phyloP scores from a whole-genome alignment of 176 grass and related monocot genomes.

The Juncus effusus region DNA sequence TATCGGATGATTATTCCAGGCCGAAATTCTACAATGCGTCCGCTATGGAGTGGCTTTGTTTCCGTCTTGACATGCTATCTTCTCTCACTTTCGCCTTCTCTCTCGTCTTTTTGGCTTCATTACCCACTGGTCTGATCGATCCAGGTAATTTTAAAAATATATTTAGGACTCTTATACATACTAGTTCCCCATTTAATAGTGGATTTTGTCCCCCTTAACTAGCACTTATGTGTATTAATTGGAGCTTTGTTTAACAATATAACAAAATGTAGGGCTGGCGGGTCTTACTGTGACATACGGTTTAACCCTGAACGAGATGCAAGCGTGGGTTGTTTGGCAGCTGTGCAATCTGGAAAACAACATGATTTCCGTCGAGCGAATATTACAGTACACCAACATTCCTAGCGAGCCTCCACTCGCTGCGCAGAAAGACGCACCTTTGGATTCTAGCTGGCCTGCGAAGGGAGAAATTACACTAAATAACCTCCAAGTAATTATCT shows the following conservation, averaged over 20 bases:
- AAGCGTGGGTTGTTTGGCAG: conserved; percentile 94
- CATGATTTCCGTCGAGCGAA: conserved; percentile 95
- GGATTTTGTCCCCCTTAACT: neutral
- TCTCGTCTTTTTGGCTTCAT: conserved; percentile 60
- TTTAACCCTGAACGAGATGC: conserved; percentile 78
- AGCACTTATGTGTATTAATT: neutral
- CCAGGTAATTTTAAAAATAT: conserved; percentile 50
- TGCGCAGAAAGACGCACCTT: neutral
- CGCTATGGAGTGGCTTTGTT: conserved; percentile 81
- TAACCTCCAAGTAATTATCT: conserved; percentile 49
- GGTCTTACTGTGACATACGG: conserved; percentile 82
- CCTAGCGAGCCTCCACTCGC: conserved; percentile 52
- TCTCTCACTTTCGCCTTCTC: conserved; percentile 68
- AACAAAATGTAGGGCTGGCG: conserved; percentile 57
- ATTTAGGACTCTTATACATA: neutral
- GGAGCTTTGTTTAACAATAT: neutral
- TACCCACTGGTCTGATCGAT: conserved; percentile 57
- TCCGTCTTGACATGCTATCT: conserved; percentile 92
- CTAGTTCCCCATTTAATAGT: too few species aligned
- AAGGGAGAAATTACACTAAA: conserved; percentile 55
- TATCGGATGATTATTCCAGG: conserved; percentile 78
- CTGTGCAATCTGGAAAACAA: conserved; percentile 91
- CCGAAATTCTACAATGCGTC: conserved; percentile 90
- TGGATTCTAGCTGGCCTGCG: conserved; percentile 43
- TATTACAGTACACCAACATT: conserved; percentile 72